Evolutionary conservation across 208 protist genomes (phyloP).

Genomic region (Vickermania ingenoplastis): DNA sequence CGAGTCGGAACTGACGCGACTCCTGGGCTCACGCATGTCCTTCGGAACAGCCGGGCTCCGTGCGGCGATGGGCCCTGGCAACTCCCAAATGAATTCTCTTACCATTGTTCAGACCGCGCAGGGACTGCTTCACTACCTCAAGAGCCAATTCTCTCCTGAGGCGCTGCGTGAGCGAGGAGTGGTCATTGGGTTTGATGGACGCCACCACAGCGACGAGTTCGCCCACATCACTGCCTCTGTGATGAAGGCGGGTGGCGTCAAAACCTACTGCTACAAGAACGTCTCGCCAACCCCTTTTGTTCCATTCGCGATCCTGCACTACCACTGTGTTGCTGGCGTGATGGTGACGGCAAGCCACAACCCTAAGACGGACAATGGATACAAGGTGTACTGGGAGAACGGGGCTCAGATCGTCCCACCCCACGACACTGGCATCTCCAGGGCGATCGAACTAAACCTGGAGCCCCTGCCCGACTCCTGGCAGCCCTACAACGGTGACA

Average conservation of each 20-base stretch:
- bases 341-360: slow-evolving; percentile 99
- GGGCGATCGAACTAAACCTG: slow-evolving; percentile 82
- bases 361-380: slow-evolving; percentile 98
- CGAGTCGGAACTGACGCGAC: slow-evolving; percentile 28
- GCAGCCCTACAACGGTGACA: slow-evolving; percentile 30
- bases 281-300: slow-evolving; percentile 92
- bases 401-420: slow-evolving; percentile 94
- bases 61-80: slow-evolving; percentile 89
- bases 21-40: slow-evolving; percentile 78
- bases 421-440: slow-evolving; percentile 89
- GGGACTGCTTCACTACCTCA: slow-evolving; percentile 56
- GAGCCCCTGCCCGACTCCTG: slow-evolving; percentile 63
- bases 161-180: slow-evolving; percentile 48
- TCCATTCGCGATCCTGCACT: slow-evolving; percentile 53
- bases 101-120: slow-evolving; percentile 95
- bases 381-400: slow-evolving; percentile 98
- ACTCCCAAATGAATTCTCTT: slow-evolving; percentile 93
- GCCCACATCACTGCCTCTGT: slow-evolving; percentile 82
- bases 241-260: slow-evolving; percentile 67
- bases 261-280: slow-evolving; percentile 76
- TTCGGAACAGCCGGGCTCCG: slow-evolving; percentile 96
- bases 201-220: slow-evolving; percentile 89
- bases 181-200: slow-evolving; percentile 93
- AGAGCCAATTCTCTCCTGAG: slow-evolving; percentile 19
- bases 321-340: slow-evolving; percentile 74